Evolutionary conservation across 208 protist species (phyloP), one percentile per base, ranked within the genome.

Genomic region (Spongospora subterranea): DNA sequence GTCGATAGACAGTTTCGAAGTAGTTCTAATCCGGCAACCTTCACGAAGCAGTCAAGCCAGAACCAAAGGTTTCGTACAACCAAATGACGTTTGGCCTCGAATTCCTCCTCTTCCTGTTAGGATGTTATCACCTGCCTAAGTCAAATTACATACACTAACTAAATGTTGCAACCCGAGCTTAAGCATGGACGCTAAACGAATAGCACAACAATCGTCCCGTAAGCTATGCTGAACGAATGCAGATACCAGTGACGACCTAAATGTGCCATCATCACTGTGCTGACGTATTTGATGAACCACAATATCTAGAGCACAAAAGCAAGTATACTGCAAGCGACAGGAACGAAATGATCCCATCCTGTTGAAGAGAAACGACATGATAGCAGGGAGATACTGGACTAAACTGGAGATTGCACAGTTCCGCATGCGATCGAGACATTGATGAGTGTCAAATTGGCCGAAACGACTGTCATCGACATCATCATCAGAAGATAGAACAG

Each of bases 51-150:
- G n/a, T 82, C 71, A 35, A 82, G 71, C 71, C 71, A 82, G n/a
- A 82, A 82, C 71, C 71, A 82, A 20, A 82, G 6, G n/a, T 82
- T 82, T 82, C 71, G 6, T 20, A 82, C 35, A 6, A 82, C 71
- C 6, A 82, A 17, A 6, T 82, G 71, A n/a, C 71, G 71, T 39
- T 82, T 82, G n/a, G 71, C 17, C 6, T 82, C 71, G 40, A 20
- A 39, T 6, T 35, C n/a, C 13, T 82, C 71, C 6, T 6, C 6
- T 35, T 82, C 71, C 50, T 60, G 50, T 6, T 29, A 29, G 50
- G 50, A 60, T 24, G 24, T 60, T 60, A 29, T 29, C 6, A 6
- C 6, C 13, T 24, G 13, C 13, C 6, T 29, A 6, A 60, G 13
- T 60, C 24, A 24, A 60, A 35, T 40, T 13, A 82, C 6, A 39